Percentiles rank a stretch among this genome's conserved stretches.
These are phyloP conservation scores for Cryphonectria japonica DNA, from an alignment of 2,329 filamentous ascomycete genomes.

Conservation along the genomic window DNA sequence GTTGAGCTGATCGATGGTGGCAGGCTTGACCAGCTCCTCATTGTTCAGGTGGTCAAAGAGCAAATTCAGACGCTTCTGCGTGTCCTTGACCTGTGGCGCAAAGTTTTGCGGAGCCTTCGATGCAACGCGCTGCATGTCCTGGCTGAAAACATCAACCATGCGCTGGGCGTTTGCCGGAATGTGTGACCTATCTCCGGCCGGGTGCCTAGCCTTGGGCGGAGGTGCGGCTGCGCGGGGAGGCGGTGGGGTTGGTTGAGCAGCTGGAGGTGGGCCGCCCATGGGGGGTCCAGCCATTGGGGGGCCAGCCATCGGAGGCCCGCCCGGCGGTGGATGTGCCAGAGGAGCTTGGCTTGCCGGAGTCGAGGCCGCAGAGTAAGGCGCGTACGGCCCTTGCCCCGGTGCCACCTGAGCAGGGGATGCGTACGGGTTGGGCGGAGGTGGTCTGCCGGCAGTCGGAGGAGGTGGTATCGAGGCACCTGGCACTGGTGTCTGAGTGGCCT, in stretches of 20 bases:
- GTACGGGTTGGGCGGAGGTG: slow-evolving; percentile 52
- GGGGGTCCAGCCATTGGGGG: slow-evolving; percentile 45
- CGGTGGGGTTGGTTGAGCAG: slow-evolving; percentile 49
- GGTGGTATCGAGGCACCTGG: slow-evolving; percentile 43
- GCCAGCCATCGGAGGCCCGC: slow-evolving; percentile 40
- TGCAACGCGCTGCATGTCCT: slow-evolving; percentile 88
- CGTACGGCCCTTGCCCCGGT: slow-evolving; percentile 54
- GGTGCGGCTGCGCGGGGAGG: slow-evolving; percentile 50
- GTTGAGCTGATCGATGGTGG: slow-evolving; percentile 71
- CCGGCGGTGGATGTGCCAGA: slow-evolving; percentile 46
- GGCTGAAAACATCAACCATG: slow-evolving; percentile 78
- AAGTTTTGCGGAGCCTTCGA: slow-evolving; percentile 84
- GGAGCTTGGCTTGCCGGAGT: slow-evolving; percentile 44
- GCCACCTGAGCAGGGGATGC: slow-evolving; percentile 44
- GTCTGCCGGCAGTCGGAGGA: slow-evolving; percentile 47
- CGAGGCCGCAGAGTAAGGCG: slow-evolving; percentile 52
- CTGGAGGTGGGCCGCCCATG: slow-evolving; percentile 41
- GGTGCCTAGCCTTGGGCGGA: slow-evolving; percentile 68
- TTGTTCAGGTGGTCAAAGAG: slow-evolving; percentile 99
- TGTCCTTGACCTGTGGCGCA: slow-evolving; percentile 87
- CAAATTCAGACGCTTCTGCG: slow-evolving; percentile 87
- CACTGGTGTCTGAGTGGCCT: slow-evolving; percentile 49
- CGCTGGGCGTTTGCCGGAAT: slow-evolving; percentile 77
- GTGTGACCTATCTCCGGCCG: slow-evolving; percentile 86
- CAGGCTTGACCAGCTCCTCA: slow-evolving; percentile 81